Conservation (phyloP, 805 yeast genomes). For the Ogataea degrootiae region DNA sequence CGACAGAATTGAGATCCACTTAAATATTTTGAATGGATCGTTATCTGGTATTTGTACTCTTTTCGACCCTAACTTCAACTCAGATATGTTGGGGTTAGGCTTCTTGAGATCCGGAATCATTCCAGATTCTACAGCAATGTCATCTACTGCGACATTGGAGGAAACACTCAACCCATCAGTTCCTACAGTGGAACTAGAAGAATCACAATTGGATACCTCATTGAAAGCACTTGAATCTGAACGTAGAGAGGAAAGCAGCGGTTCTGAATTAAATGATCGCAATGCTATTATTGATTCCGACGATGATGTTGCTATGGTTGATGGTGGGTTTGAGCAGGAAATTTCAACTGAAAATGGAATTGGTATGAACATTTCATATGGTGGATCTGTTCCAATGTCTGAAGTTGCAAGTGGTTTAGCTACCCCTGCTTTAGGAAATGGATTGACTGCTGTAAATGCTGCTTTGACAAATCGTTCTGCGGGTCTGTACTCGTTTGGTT, state of each 20-base stretch:
- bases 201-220: not conserved
- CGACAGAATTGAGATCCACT: conserved; percentile 21
- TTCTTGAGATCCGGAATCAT: conserved; percentile 1
- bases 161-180: not conserved
- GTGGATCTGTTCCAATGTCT: conserved; percentile 23
- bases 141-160: conserved; percentile 19
- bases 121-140: conserved; percentile 7
- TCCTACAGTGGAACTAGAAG: not conserved
- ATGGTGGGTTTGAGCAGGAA: conserved; percentile 1
- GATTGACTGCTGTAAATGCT: conserved; percentile 40
- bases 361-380: not conserved
- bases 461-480: conserved; percentile 29
- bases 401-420: conserved; percentile 27
- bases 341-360: not conserved
- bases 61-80: conserved; percentile 60
- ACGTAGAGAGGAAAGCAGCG: not conserved
- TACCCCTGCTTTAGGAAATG: conserved; percentile 30
- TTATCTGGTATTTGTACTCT: conserved; percentile 67
- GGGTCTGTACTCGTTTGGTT: conserved; percentile 25
- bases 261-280: not conserved
- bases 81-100: conserved; percentile 20
- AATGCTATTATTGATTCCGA: not conserved
- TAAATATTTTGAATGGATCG: conserved; percentile 23
- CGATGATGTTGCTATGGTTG: conserved; percentile 4
- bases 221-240: conserved; percentile 1